Evolutionary conservation across 1,139 yeast species (phyloP).

Genomic region (Suhomyces kunorum): DNA sequence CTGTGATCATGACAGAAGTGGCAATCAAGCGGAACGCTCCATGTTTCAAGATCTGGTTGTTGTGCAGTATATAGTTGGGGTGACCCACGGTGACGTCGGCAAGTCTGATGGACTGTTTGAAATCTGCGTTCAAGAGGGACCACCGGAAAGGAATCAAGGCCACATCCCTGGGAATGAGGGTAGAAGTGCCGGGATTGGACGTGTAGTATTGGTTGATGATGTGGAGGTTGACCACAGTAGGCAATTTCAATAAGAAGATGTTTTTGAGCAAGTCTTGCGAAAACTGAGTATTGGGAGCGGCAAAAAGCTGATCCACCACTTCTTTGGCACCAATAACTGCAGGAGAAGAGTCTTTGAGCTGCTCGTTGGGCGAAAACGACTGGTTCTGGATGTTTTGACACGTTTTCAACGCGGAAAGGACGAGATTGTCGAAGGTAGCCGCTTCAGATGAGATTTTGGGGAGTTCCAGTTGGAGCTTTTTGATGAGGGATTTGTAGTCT

Average conservation of each 20-base stretch:
- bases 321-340: slow-evolving; percentile 12
- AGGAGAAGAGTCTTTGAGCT: slow-evolving; percentile 11
- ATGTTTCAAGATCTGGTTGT: slow-evolving; percentile 29
- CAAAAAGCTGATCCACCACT: slow-evolving; percentile 23
- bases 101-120: slow-evolving; percentile 55
- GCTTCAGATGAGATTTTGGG: not conserved
- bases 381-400: slow-evolving; percentile 10
- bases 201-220: slow-evolving; percentile 39
- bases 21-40: slow-evolving; percentile 35
- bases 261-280: slow-evolving; percentile 27
- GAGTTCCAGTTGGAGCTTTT: slow-evolving; percentile 10
- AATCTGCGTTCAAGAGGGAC: slow-evolving; percentile 59
- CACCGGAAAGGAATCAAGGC: slow-evolving; percentile 66
- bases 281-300: slow-evolving; percentile 20
- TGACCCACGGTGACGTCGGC: slow-evolving; percentile 66
- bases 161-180: slow-evolving; percentile 40
- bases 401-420: slow-evolving; percentile 8
- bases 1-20: slow-evolving; percentile 37
- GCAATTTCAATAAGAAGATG: slow-evolving; percentile 38
- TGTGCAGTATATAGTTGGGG: slow-evolving; percentile 43
- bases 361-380: slow-evolving; percentile 14
- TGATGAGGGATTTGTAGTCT: slow-evolving; percentile 13
- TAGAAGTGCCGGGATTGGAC: slow-evolving; percentile 29
- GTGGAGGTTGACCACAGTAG: slow-evolving; percentile 28
- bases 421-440: slow-evolving; percentile 3